Evolutionary conservation across 2,329 filamentous ascomycete species (phyloP), one percentile per base, ranked within the genome.

Genomic region (Pyrenochaeta sp.): DNA sequence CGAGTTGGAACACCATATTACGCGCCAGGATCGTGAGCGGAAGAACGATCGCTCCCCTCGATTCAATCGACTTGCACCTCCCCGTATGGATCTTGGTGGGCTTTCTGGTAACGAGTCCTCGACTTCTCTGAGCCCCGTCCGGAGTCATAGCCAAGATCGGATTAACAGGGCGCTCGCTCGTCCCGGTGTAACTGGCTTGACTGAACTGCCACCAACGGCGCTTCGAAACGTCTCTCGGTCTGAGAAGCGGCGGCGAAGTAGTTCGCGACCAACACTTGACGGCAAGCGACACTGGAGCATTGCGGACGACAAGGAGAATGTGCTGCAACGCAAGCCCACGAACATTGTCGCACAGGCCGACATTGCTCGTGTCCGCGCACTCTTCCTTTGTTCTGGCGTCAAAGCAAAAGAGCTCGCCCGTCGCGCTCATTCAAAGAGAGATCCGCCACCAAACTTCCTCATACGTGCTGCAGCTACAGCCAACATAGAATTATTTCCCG

Each of bases 371-470:
- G 80, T 92, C 2, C 82, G 85, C 44, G 83, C 90, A 1, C 77
- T 95, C 7, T 82, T 96, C 27, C 77, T 96, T 15, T 88, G 86
- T 51, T 90, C 90, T 0, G 92, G 91, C n/a, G 86, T 96, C 63
- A 96, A 95, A 72, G 92, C 93, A 0, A 85, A 85, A 61, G 89
- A 94, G 63, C 89, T 96, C 41, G 79, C 80, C 19, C 81, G 85
- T 3, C 82, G 87, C 32, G 85, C 87, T 3, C 73, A 85, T 30
- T 76, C 78, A 23, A 52, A 65, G 0, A 67, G 68, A 10, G 48
- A 60, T 3, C 36, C 67, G 15, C 55, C 66, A 3, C 55, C 69
- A 1, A 38, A 49, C 3, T 74, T 73, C 30, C 69, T 77, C 23
- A 66, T 32, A 7, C 60, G 65, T 7, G 74, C 73, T 2, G 71